These are phyloP conservation scores for Tubosaeta sp. DNA, from an alignment of 768 basidiomycete genomes.

Conservation along the genomic window DNA sequence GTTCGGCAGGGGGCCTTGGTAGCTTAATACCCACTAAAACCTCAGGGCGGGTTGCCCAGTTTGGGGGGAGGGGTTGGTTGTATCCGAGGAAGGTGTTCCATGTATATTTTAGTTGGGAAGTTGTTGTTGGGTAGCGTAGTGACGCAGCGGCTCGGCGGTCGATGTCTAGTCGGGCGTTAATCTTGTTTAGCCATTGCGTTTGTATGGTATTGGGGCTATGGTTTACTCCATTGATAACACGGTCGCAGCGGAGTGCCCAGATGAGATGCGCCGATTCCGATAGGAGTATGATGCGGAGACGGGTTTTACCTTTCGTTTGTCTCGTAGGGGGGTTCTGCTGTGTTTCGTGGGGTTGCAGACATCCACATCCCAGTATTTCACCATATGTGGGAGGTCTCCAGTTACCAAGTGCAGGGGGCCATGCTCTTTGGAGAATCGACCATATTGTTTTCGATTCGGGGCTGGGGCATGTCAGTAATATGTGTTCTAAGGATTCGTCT, in stretches of 20 bases:
- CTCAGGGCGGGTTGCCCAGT: background rate
- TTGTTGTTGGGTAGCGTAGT: too few relatives aligned
- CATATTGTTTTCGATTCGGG: too few relatives aligned
- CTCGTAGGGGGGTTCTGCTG: background rate
- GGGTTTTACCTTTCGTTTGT: background rate
- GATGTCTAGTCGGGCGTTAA: background rate
- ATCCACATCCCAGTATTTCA: background rate
- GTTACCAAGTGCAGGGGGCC: background rate
- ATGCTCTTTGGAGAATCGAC: too few relatives aligned
- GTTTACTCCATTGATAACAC: background rate
- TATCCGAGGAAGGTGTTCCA: too few relatives aligned
- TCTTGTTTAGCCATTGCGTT: background rate
- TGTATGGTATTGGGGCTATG: too few relatives aligned
- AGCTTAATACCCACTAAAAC: background rate
- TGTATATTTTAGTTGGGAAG: too few relatives aligned
- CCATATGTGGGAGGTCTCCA: background rate
- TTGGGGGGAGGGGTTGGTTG: background rate
- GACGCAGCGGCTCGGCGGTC: background rate
- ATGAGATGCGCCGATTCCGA: background rate
- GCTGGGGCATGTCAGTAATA: slow-evolving; percentile 21
- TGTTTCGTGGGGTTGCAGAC: background rate
- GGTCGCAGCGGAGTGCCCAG: background rate
- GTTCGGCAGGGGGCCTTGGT: background rate
- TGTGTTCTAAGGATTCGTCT: slow-evolving; percentile 30
- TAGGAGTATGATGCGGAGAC: background rate